Conservation (phyloP, 2,329 filamentous ascomycete genomes). For the Penicillium oxalicum region DNA sequence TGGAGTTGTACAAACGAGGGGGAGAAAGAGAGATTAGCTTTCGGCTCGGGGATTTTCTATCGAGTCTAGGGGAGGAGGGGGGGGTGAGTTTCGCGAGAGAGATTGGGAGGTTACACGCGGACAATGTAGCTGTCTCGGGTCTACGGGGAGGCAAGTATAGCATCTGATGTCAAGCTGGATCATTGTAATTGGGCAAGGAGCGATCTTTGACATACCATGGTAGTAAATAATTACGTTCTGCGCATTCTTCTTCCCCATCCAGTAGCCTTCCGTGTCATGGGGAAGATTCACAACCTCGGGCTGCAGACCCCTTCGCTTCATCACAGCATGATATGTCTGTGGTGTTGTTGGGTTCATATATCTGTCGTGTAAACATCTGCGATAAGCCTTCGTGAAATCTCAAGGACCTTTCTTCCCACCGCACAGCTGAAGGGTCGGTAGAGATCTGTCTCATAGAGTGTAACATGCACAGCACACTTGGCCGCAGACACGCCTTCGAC, state of each 20-base stretch:
- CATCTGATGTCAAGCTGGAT: background rate
- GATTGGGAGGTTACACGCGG: constrained; percentile 2
- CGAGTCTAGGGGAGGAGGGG: too few species aligned
- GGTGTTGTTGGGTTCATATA: constrained; percentile 21
- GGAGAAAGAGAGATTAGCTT: constrained; percentile 3
- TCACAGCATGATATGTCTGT: constrained; percentile 21
- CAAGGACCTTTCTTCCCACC: too few species aligned
- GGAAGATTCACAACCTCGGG: constrained; percentile 28
- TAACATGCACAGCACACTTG: background rate
- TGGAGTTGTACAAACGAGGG: constrained; percentile 16
- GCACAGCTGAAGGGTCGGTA: too few species aligned
- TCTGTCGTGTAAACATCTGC: constrained; percentile 12
- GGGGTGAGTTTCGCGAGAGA: background rate
- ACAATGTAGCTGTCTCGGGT: background rate
- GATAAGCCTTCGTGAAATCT: background rate
- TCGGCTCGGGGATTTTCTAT: background rate
- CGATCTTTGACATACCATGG: constrained; percentile 25
- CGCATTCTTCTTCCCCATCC: constrained; percentile 36
- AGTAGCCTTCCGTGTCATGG: constrained; percentile 31
- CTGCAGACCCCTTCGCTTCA: constrained; percentile 22
- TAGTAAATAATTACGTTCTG: constrained; percentile 37
- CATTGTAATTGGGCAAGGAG: too few species aligned
- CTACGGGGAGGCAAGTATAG: too few species aligned
- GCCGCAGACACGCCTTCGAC: background rate
- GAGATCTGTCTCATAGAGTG: too few species aligned